These are phyloP conservation scores for Inga leiocalycina DNA, from an alignment of 306 rosid genomes.

Conservation along the genomic window DNA sequence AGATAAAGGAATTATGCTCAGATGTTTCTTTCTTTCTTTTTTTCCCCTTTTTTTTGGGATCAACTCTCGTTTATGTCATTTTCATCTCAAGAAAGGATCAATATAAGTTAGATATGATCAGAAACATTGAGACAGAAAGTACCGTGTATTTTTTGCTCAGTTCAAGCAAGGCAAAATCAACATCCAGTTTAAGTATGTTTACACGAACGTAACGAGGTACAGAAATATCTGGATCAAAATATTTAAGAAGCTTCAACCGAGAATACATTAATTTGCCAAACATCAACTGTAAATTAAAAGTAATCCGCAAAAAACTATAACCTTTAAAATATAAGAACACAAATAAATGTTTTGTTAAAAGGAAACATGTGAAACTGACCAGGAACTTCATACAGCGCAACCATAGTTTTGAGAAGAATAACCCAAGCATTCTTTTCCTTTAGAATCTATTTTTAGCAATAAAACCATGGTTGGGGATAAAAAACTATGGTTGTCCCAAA, in stretches of 20 bases:
- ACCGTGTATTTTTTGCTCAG: slow-evolving; percentile 62
- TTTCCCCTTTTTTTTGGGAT: background rate
- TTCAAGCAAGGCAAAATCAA: slow-evolving; percentile 62
- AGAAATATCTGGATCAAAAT: slow-evolving; percentile 60
- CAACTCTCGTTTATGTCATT: background rate
- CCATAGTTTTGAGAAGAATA: too few species aligned
- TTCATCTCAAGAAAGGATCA: slow-evolving; percentile 5
- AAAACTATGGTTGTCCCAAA: too few species aligned
- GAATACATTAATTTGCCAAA: too few species aligned
- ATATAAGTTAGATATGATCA: background rate
- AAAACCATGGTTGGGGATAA: too few species aligned
- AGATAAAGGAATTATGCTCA: background rate
- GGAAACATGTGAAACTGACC: too few species aligned
- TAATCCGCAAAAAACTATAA: too few species aligned
- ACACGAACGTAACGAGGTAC: slow-evolving; percentile 87
- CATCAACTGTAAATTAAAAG: too few species aligned
- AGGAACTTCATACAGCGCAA: too few species aligned
- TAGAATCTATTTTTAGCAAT: too few species aligned
- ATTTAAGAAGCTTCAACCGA: background rate
- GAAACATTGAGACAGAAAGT: slow-evolving; percentile 20
- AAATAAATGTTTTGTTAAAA: too few species aligned
- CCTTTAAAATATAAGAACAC: too few species aligned
- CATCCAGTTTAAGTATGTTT: slow-evolving; percentile 79
- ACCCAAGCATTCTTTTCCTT: too few species aligned
- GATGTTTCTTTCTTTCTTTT: background rate